A percentile compares a stretch with the other conserved stretches of the same genome.
Evolutionary conservation across 2,329 filamentous ascomycete species (phyloP).

Genomic region (Geosmithia morbida): DNA sequence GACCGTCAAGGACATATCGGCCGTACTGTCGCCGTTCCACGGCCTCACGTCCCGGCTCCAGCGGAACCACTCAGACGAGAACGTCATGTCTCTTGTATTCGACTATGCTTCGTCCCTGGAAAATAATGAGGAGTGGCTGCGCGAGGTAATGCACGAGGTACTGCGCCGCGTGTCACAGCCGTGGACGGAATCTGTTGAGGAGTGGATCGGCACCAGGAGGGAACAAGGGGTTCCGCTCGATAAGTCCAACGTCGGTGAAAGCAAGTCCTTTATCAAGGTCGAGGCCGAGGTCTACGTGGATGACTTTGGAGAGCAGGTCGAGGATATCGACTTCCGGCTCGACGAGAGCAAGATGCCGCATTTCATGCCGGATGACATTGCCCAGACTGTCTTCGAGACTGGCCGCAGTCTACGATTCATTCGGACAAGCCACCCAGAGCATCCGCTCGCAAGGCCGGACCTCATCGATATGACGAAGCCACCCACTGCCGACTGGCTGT

Average conservation of each 20-base stretch:
- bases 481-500: conserved; percentile 52
- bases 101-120: conserved; percentile 48
- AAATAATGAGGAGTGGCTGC: conserved; percentile 45
- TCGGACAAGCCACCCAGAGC: conserved; percentile 52
- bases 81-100: conserved; percentile 47
- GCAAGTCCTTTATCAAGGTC: conserved; percentile 46
- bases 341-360: conserved; percentile 51
- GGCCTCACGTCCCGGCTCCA: conserved; percentile 31
- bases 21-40: conserved; percentile 36
- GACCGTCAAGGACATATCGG: conserved; percentile 28
- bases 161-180: conserved; percentile 47
- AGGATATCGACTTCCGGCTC: conserved; percentile 47
- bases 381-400: conserved; percentile 61
- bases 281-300: conserved; percentile 39
- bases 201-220: conserved; percentile 58
- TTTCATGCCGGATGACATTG: conserved; percentile 59
- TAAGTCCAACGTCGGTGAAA: conserved; percentile 26
- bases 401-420: conserved; percentile 65
- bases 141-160: conserved; percentile 52
- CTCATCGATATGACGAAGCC: conserved; percentile 30
- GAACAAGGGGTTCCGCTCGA: conserved; percentile 40
- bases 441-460: conserved; percentile 46
- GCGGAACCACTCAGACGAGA: conserved; percentile 37
- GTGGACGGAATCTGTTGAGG: conserved; percentile 52
- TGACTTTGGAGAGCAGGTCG: conserved; percentile 41